These are phyloP conservation scores for Spiraea crenata DNA, from an alignment of 331 rosid genomes.

Conservation along the genomic window DNA sequence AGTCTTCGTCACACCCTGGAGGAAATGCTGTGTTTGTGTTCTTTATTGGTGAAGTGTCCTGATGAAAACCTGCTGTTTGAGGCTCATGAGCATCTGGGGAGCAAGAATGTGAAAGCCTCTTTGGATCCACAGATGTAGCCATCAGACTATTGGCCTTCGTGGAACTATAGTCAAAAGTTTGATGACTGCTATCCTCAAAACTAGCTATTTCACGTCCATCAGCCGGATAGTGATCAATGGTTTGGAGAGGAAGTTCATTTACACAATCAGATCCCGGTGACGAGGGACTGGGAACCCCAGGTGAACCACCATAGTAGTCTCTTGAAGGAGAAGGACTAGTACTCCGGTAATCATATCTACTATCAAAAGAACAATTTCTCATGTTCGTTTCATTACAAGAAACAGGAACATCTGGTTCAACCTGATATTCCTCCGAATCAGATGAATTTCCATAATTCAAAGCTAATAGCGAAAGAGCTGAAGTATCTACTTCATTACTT, in stretches of 20 bases:
- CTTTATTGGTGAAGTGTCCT: conserved; percentile 32
- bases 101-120: conserved; percentile 33
- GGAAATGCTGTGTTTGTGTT: conserved; percentile 37
- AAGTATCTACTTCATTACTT: conserved; percentile 34
- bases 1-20: conserved; percentile 64
- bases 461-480: conserved; percentile 80
- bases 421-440: conserved; percentile 73
- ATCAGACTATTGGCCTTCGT: conserved; percentile 30
- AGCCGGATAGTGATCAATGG: conserved; percentile 21
- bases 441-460: conserved; percentile 75
- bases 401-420: conserved; percentile 39
- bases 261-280: conserved; percentile 27
- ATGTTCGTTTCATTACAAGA: conserved; percentile 29
- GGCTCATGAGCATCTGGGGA: conserved; percentile 39
- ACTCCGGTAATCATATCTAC: conserved; percentile 36
- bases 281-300: conserved; percentile 20
- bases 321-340: conserved; percentile 36
- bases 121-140: conserved; percentile 29
- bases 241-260: conserved; percentile 27
- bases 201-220: conserved; percentile 34
- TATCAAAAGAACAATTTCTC: conserved; percentile 37
- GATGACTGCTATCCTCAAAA: conserved; percentile 29
- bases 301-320: conserved; percentile 32
- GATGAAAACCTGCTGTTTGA: conserved; percentile 40
- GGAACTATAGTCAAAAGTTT: conserved; percentile 34